Conservation (phyloP, 805 yeast species). For the Saccharomycopsis sp. region DNA sequence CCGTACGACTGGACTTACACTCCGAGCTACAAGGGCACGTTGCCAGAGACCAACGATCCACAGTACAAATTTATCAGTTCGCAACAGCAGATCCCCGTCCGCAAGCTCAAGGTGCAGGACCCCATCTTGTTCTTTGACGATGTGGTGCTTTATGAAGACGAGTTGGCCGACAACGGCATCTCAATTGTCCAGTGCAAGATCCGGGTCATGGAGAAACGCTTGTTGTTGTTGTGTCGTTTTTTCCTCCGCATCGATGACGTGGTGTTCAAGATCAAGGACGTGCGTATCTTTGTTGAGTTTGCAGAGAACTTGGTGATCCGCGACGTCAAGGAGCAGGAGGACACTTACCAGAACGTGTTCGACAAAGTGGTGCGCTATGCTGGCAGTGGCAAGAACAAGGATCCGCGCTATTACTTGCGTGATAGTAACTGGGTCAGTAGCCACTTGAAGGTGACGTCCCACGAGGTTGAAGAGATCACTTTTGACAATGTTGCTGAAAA, state of each 20-base stretch:
- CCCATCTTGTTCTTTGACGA: constrained; percentile 89
- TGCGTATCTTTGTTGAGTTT: constrained; percentile 76
- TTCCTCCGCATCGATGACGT: constrained; percentile 89
- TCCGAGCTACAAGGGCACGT: constrained; percentile 61
- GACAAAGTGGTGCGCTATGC: constrained; percentile 23
- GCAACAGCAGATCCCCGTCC: constrained; percentile 43
- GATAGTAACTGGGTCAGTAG: constrained; percentile 82
- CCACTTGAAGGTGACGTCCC: constrained; percentile 40
- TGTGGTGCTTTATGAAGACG: constrained; percentile 85
- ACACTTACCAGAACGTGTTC: constrained; percentile 38
- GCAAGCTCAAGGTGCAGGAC: constrained; percentile 60
- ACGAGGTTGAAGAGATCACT: constrained; percentile 28
- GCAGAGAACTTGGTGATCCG: constrained; percentile 53
- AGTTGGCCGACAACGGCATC: constrained; percentile 92
- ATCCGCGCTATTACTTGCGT: constrained; percentile 58
- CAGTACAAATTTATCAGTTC: constrained; percentile 16
- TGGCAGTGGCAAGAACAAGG: constrained; percentile 32
- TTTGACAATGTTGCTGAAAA: constrained; percentile 20
- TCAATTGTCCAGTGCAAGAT: constrained; percentile 69
- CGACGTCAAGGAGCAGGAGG: constrained; percentile 69
- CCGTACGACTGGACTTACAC: constrained; percentile 98
- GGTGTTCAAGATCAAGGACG: constrained; percentile 72
- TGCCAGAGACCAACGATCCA: constrained; percentile 19
- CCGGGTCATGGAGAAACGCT: constrained; percentile 78
- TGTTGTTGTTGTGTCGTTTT: constrained; percentile 65